A percentile compares a stretch with the other conserved stretches of the same genome.
Conservation (phyloP, 1,284 basidiomycete genomes). For the Microbotryomycetes sp. region DNA sequence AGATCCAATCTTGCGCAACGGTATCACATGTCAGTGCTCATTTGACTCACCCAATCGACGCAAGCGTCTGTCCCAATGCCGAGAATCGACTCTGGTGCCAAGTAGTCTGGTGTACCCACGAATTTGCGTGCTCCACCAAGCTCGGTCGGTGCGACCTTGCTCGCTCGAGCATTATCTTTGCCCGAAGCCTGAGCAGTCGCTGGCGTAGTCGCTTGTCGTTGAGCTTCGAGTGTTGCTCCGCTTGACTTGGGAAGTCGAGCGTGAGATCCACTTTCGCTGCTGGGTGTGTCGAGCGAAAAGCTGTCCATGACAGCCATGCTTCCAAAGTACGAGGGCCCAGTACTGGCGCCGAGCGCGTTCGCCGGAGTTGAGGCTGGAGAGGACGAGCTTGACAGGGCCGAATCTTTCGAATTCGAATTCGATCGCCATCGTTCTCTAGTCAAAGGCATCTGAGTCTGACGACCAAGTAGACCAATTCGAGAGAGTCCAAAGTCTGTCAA, state of each 20-base stretch:
- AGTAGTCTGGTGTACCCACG: conserved; percentile 47
- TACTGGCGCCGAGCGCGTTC: conserved; percentile 10
- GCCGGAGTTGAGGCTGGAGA: conserved; percentile 28
- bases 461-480: conserved; percentile 90
- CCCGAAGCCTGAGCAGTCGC: neutral
- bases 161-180: neutral
- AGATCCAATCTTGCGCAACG: too few relatives aligned
- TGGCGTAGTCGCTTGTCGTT: neutral
- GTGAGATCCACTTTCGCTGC: conserved; percentile 61
- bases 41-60: conserved; percentile 80
- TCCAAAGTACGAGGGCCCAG: conserved; percentile 33
- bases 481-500: conserved; percentile 97
- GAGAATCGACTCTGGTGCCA: conserved; percentile 54
- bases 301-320: conserved; percentile 30
- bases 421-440: conserved; percentile 51
- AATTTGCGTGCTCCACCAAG: conserved; percentile 30
- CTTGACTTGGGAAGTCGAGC: neutral
- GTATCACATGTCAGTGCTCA: too few relatives aligned
- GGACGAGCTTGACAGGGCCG: conserved; percentile 20
- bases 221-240: conserved; percentile 4
- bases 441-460: conserved; percentile 66
- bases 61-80: conserved; percentile 93
- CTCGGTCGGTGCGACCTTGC: neutral
- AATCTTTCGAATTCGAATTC: conserved; percentile 15
- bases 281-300: conserved; percentile 33